These are phyloP conservation scores for Holtermannia corniformis DNA, from an alignment of 768 basidiomycete species.

Conservation along the genomic window DNA sequence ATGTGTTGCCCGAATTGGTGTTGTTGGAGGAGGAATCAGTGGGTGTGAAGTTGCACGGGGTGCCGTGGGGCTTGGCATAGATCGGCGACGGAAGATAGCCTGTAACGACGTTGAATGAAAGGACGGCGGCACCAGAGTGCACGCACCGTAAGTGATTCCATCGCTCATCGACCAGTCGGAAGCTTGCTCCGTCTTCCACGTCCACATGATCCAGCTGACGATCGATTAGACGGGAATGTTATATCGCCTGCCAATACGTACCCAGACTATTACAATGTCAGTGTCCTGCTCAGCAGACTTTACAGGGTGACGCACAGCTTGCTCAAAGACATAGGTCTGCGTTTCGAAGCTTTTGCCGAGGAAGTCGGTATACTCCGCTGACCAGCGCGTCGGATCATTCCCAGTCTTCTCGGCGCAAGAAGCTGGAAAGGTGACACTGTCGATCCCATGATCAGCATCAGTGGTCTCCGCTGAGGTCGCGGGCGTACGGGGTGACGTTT, in stretches of 20 bases:
- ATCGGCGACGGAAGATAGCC: slow-evolving; percentile 36
- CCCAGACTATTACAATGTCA: slow-evolving; percentile 2
- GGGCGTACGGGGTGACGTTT: slow-evolving; percentile 16
- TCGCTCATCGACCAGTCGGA: slow-evolving; percentile 35
- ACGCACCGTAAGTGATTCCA: slow-evolving; percentile 35
- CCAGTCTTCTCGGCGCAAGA: slow-evolving; percentile 67
- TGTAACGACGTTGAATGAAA: background rate
- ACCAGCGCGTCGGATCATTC: slow-evolving; percentile 49
- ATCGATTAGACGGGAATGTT: background rate
- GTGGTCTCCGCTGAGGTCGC: slow-evolving; percentile 1
- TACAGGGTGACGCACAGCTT: slow-evolving; percentile 43
- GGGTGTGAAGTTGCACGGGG: background rate
- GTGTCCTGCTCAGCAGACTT: background rate
- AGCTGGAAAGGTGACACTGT: slow-evolving; percentile 60
- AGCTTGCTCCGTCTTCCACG: slow-evolving; percentile 41
- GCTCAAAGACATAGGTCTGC: slow-evolving; percentile 65
- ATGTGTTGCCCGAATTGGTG: background rate
- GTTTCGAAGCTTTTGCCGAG: slow-evolving; percentile 62
- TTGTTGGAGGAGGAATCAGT: background rate
- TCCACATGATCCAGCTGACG: slow-evolving; percentile 28
- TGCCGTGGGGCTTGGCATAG: slow-evolving; percentile 31
- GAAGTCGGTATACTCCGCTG: slow-evolving; percentile 50
- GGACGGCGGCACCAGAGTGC: slow-evolving; percentile 1
- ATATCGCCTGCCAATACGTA: background rate
- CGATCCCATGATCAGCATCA: too few relatives aligned